Conservation (phyloP, 768 basidiomycete species). For the Heimioporus sp. region DNA sequence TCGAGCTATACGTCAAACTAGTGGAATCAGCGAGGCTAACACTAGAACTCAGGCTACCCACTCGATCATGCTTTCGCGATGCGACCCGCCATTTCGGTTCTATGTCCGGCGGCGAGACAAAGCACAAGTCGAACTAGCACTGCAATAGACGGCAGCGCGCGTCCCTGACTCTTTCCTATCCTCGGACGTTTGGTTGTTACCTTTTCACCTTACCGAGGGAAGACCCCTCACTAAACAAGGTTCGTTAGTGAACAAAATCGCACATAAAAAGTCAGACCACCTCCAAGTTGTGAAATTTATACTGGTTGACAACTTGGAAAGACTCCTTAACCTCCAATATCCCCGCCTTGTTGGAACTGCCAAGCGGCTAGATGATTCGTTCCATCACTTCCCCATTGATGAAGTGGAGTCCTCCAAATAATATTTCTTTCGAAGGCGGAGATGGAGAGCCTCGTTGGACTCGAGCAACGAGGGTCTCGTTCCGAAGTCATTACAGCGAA, state of each 20-base stretch:
- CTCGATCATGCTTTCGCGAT: slow-evolving; percentile 98
- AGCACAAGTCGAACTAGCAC: slow-evolving; percentile 84
- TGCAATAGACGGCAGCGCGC: slow-evolving; percentile 85
- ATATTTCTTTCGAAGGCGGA: slow-evolving; percentile 83
- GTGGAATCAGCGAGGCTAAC: neutral
- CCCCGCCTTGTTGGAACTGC: slow-evolving; percentile 81
- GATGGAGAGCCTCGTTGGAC: slow-evolving; percentile 58
- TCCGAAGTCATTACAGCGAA: slow-evolving; percentile 67
- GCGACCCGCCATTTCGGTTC: slow-evolving; percentile 83
- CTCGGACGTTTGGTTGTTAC: slow-evolving; percentile 78
- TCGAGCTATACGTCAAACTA: slow-evolving; percentile 89
- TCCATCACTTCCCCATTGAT: slow-evolving; percentile 75
- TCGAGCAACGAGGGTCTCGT: slow-evolving; percentile 67
- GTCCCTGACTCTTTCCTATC: slow-evolving; percentile 82
- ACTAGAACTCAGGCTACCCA: slow-evolving; percentile 34
- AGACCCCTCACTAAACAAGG: slow-evolving; percentile 75
- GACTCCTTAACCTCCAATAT: slow-evolving; percentile 87
- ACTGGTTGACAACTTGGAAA: slow-evolving; percentile 79
- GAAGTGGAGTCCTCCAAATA: slow-evolving; percentile 81
- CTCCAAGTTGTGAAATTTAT: slow-evolving; percentile 75
- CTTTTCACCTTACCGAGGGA: slow-evolving; percentile 96
- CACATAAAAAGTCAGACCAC: slow-evolving; percentile 35
- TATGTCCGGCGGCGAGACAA: slow-evolving; percentile 73
- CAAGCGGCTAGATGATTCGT: slow-evolving; percentile 71
- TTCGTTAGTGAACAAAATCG: slow-evolving; percentile 1